Evolutionary conservation across 2,329 filamentous ascomycete genomes (phyloP), one percentile per base, ranked within the genome.

Genomic region (Phoma sp.): DNA sequence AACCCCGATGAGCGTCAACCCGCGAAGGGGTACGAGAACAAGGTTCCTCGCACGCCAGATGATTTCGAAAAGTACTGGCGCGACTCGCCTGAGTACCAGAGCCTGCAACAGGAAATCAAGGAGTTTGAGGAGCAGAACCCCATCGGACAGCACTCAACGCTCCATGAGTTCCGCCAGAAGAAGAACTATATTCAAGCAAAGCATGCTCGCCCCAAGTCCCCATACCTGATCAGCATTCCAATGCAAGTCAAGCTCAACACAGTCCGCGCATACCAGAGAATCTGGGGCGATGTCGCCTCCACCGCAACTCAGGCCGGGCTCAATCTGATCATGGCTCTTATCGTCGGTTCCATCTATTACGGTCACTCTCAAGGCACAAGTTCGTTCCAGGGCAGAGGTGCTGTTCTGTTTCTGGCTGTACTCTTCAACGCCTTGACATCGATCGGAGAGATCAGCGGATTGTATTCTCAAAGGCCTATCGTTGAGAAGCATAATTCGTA

Each of bases 401-500:
- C 83, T 0, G 78, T 83, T 2, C 70, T 88, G 7, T 88, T 88
- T 75, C 80, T 87, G 58, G 83, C 84, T 2, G 72, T 87, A 23
- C 72, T 88, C 2, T 77, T 87, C 60, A 87, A 85, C 58, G 84
- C 84, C 2, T 71, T 87, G 14, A 80, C 77, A 0, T 80, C 83
- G 7, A 83, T 87, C 46, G 76, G 79, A 1, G 86, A 88, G 37
- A 75, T 75, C 49, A 64, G 64, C 39, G 61, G 56, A 39, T 57
- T 96, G 2, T 96, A 93, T 68, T 83, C 89, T 1, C 91, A 96
- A 82, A 87, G 93, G 22, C 89, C 90, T 0, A 95, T 96, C 64
- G 90, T 97, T 55, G 91, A 96, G 67, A 96, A 96, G 71, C 93
- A 96, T 65, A 78, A 82, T 47, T 86, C 88, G 24, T 96, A 96